Evolutionary conservation across 2,329 filamentous ascomycete genomes (phyloP), one percentile per base, ranked within the genome.

Genomic region (Fusarium lateritium): DNA sequence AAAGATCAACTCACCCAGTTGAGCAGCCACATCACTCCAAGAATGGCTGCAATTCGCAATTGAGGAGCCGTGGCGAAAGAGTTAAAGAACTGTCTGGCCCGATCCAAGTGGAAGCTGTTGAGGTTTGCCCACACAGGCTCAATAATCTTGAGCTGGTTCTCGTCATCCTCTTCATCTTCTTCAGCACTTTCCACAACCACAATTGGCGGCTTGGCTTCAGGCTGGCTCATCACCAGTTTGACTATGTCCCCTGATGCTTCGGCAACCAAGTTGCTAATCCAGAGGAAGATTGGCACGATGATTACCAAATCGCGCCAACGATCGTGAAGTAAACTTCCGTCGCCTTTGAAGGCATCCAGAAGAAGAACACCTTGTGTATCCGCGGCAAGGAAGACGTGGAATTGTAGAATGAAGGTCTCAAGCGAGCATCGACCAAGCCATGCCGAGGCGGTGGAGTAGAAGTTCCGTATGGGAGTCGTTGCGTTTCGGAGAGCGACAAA

Each of bases 381-480:
- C 4, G 83, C 86, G 3, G 86, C 87, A 10, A 91, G 82, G 83
- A 86, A 89, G 54, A 89, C 81, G 73, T 91, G 89, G 73, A 85
- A 85, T 67, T 90, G 87, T 38, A 91, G 78, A 7, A 88, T 80
- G 66, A 87, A 89, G 1, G 86, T 84, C 76, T 91, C 89, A 2
- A 89, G 82, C 0, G 87, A 87, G 60, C 83, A 84, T 7, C 80
- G 79, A 3, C 89, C 88, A 4, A 91, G 76, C 79, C 82, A 86
- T 1, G 85, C 83, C 28, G 79, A 76, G 9, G 79, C 81, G 8
- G 84, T 79, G 11, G 86, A 76, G 62, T 69, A 73, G 7, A 47
- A 59, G 40, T 71, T 71, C 15, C 73, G 66, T 2, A 72, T 45
- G 7, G 56, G 51, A 3, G 50, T 45, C 3, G 65, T 65, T 7